Evolutionary conservation across 2,329 filamentous ascomycete species (phyloP), one percentile per base, ranked within the genome.

Genomic region (Bipolaris sorokiniana): DNA sequence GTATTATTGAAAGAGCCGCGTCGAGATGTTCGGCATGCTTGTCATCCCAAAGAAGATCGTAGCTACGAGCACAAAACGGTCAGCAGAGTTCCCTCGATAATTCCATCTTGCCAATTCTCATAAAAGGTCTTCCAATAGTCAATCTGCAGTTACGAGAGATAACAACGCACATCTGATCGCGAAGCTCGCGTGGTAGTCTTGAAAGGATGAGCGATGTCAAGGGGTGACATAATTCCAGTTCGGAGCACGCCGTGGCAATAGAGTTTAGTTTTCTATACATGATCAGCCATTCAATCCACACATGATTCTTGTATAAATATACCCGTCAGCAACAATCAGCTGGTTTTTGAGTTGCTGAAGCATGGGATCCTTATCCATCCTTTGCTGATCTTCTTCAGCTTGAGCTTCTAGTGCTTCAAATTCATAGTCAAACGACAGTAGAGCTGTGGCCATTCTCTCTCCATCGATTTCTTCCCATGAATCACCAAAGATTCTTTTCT

Each of bases 151-250:
- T 6, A 37, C 5, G 15, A 13, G 26, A 26, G 15, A 10, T 26
- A 40, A 3, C 15, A 15, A 36, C 28, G 23, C 46, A 59, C 22
- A 58, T 38, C 5, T 58, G 34, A 38, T 61, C 48, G 18, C 58
- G 48, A 16, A 61, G 51, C 26, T 61, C 58, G 15, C 38, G 51
- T 23, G 58, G 58, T 3, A 60, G 46, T 20, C 41, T 22, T 15
- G 22, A 16, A 13, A 47, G 28, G 15, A 58, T 46, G 5, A 42
- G 33, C 16, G 48, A 22, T 18, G 49, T 46, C 4, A 56, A 38
- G 23, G 36, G 42, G 7, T 36, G n/a, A 40, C 51, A 44, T 11
- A 40, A 36, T 28, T 53, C 22, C 3, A 54, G n/a, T 23, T 47
- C 23, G 11, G 53, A 41, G 41, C 53, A 53, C 11, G 10, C 26